Evolutionary conservation across 1,284 basidiomycete genomes (phyloP).

Genomic region (Sanghuangporus sanghuang): DNA sequence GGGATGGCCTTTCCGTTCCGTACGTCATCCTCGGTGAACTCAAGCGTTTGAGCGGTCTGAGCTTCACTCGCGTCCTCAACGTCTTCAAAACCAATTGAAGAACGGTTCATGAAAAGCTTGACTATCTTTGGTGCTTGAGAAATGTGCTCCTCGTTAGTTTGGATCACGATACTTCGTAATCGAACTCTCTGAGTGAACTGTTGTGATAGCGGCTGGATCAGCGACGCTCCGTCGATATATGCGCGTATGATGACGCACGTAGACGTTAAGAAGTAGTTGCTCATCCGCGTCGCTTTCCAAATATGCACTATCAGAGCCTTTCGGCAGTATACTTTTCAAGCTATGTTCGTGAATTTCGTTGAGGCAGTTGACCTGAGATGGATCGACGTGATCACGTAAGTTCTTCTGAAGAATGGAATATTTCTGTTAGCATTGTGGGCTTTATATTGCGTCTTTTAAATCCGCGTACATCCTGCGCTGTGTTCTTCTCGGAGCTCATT

Average conservation of each 20-base stretch:
- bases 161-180: slow-evolving; percentile 65
- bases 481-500: too few relatives aligned
- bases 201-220: slow-evolving; percentile 3
- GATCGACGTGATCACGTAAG: slow-evolving; percentile 38
- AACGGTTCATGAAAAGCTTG: slow-evolving; percentile 65
- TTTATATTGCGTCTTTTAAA: not conserved
- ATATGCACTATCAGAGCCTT: slow-evolving; percentile 44
- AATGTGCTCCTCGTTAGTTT: slow-evolving; percentile 34
- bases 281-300: slow-evolving; percentile 80
- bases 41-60: slow-evolving; percentile 49
- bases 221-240: not conserved
- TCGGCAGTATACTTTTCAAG: slow-evolving; percentile 54
- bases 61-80: slow-evolving; percentile 47
- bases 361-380: slow-evolving; percentile 64
- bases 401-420: not conserved
- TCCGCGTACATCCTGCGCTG: not conserved
- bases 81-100: slow-evolving; percentile 64
- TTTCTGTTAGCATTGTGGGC: not conserved
- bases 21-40: slow-evolving; percentile 47
- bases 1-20: slow-evolving; percentile 51
- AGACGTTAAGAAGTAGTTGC: slow-evolving; percentile 66
- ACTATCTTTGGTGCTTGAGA: slow-evolving; percentile 59
- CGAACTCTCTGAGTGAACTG: slow-evolving; percentile 81
- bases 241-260: slow-evolving; percentile 36
- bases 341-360: slow-evolving; percentile 65